Base-by-base conservation (phyloP, 2,329 filamentous ascomycete genomes). In the Diaporthe caulivora region DNA sequence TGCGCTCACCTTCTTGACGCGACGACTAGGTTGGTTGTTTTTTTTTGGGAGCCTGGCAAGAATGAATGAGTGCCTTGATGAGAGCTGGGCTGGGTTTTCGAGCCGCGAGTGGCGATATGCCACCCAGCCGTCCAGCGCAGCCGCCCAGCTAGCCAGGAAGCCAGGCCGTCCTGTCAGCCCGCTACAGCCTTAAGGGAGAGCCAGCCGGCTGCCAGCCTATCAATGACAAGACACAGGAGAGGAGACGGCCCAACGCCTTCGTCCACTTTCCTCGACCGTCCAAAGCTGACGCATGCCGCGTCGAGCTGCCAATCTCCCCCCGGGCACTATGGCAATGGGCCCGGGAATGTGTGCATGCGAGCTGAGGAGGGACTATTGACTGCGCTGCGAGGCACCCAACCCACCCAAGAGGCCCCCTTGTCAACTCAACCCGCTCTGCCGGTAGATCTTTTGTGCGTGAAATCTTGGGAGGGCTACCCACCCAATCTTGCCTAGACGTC, bases 161-260 rank as follows among this genome's bases (percentile, higher is more conserved):
- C n/a, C n/a, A n/a, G n/a, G n/a, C n/a, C n/a, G n/a, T n/a, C n/a
- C 42, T 47, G 60, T 49, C 60, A 65, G 44, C 44, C 44, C 29
- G 62, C 62, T 29, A 51, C 62, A 65, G 62, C 62, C 62, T 65
- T 65, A 65, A 26, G 51, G 44, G 31, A 34, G 44, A n/a, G n/a
- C n/a, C n/a, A n/a, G n/a, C n/a, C n/a, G n/a, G n/a, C n/a, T n/a
- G n/a, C n/a, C n/a, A n/a, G n/a, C n/a, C n/a, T n/a, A n/a, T n/a
- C n/a, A n/a, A n/a, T n/a, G n/a, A n/a, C n/a, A 18, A 55, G 34
- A 10, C 34, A 37, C 42, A 5, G 34, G 42, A 34, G 60, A 49
- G 10, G 60, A 34, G 40, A 17, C 34, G 26, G 37, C n/a, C 60
- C 40, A 4, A 10, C 29, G 18, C 9, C 60, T n/a, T n/a, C n/a